Evolutionary conservation across 2,329 filamentous ascomycete genomes (phyloP).

Genomic region (Monascus ruber): DNA sequence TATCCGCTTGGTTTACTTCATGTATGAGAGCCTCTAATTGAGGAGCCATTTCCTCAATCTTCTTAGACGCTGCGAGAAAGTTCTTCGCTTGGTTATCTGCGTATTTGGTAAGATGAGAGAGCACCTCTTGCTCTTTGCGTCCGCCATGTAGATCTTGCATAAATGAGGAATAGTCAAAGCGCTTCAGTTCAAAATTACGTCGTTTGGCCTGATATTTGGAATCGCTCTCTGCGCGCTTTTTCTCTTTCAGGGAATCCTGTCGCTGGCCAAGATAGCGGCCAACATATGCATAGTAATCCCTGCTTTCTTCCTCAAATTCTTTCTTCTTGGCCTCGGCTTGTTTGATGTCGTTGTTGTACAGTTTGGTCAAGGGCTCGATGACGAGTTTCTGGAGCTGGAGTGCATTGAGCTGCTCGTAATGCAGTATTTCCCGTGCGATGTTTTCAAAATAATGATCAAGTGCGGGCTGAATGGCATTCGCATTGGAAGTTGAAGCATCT

Average conservation of each 20-base stretch:
- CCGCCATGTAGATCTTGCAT: conserved; percentile 99
- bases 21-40: conserved; percentile 78
- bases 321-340: conserved; percentile 93
- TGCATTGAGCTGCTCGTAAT: conserved; percentile 77
- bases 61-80: conserved; percentile 74
- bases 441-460: conserved; percentile 98
- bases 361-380: conserved; percentile 81
- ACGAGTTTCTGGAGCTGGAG: conserved; percentile 80
- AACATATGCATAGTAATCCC: conserved; percentile 95
- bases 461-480: conserved; percentile 91
- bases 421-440: conserved; percentile 79
- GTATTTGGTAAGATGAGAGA: conserved; percentile 89
- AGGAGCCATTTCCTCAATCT: conserved; percentile 73
- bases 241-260: conserved; percentile 91
- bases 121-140: conserved; percentile 93
- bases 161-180: conserved; percentile 97
- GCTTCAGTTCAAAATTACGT: conserved; percentile 88
- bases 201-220: conserved; percentile 92
- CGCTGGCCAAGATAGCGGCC: conserved; percentile 91
- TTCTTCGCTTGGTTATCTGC: conserved; percentile 79
- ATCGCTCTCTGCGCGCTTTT: conserved; percentile 90
- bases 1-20: conserved; percentile 88
- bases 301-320: conserved; percentile 97
- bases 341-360: conserved; percentile 95
- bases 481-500: conserved; percentile 81